Conservation (phyloP, 2,329 filamentous ascomycete genomes). For the Calonectria multiphialidica region DNA sequence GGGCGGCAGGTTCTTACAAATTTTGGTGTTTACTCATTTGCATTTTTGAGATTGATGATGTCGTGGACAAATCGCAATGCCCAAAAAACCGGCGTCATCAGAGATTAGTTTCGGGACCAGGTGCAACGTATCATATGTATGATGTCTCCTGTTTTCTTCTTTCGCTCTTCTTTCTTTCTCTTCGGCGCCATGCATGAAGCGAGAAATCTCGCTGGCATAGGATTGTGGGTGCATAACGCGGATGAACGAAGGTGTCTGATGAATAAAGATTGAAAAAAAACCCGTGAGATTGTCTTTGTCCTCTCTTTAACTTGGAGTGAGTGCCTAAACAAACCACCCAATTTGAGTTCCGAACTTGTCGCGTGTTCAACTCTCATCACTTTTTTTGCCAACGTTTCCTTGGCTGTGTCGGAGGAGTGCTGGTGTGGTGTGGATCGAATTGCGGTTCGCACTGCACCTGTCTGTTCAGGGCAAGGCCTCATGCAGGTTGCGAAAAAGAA, state of each 20-base stretch:
- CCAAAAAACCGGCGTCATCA: slow-evolving; percentile 15
- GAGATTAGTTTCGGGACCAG: slow-evolving; percentile 7
- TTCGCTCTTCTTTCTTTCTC: slow-evolving; percentile 5
- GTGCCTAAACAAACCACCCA: neutral
- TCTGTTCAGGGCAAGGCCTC: neutral
- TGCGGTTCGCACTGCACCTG: neutral
- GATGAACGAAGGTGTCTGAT: slow-evolving; percentile 12
- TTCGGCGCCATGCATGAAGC: slow-evolving; percentile 5
- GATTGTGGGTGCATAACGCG: slow-evolving; percentile 1
- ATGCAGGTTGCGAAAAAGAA: neutral
- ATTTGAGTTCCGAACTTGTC: neutral
- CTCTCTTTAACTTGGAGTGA: neutral
- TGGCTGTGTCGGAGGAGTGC: neutral
- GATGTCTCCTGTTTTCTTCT: slow-evolving; percentile 2
- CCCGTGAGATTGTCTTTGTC: neutral
- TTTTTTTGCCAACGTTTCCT: neutral
- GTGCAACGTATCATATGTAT: slow-evolving; percentile 24
- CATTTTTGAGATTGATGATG: slow-evolving; percentile 6
- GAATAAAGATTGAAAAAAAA: neutral
- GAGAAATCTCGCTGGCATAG: neutral
- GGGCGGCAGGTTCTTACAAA: neutral
- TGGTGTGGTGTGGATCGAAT: neutral
- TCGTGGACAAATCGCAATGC: slow-evolving; percentile 14
- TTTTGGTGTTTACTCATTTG: neutral
- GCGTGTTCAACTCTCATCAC: neutral